Evolutionary conservation across 805 yeast species (phyloP).

Genomic region (Hanseniaspora guilliermondii): DNA sequence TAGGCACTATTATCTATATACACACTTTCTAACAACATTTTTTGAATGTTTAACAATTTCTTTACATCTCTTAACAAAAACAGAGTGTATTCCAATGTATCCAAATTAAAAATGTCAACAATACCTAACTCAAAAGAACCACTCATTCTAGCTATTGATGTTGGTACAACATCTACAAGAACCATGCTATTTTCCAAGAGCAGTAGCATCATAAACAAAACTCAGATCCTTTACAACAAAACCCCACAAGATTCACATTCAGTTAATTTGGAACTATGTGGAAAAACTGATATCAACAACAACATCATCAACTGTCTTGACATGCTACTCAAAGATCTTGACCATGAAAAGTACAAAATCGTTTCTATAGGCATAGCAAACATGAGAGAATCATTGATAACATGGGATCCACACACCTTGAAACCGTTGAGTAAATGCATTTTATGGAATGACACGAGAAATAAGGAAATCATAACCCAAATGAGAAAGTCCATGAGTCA

Average conservation of each 20-base stretch:
- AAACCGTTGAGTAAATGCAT: slow-evolving; percentile 69
- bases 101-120: neutral
- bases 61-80: neutral
- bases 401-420: slow-evolving; percentile 80
- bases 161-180: slow-evolving; percentile 86
- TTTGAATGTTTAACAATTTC: neutral
- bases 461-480: slow-evolving; percentile 55
- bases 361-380: slow-evolving; percentile 79
- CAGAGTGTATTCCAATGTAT: neutral
- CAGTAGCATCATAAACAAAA: slow-evolving; percentile 73
- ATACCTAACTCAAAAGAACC: slow-evolving; percentile 20
- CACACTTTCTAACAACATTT: too few relatives aligned
- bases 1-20: too few relatives aligned
- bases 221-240: slow-evolving; percentile 63
- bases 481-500: slow-evolving; percentile 42
- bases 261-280: slow-evolving; percentile 1
- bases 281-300: slow-evolving; percentile 25
- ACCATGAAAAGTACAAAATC: slow-evolving; percentile 50
- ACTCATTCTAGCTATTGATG: slow-evolving; percentile 62
- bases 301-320: slow-evolving; percentile 72
- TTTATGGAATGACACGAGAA: slow-evolving; percentile 93
- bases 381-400: slow-evolving; percentile 87
- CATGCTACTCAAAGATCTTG: slow-evolving; percentile 45
- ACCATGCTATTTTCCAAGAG: slow-evolving; percentile 63
- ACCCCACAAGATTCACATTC: slow-evolving; percentile 1